Evolutionary conservation across 2,329 filamentous ascomycete genomes (phyloP).

Genomic region (Pseudogymnoascus sp.): DNA sequence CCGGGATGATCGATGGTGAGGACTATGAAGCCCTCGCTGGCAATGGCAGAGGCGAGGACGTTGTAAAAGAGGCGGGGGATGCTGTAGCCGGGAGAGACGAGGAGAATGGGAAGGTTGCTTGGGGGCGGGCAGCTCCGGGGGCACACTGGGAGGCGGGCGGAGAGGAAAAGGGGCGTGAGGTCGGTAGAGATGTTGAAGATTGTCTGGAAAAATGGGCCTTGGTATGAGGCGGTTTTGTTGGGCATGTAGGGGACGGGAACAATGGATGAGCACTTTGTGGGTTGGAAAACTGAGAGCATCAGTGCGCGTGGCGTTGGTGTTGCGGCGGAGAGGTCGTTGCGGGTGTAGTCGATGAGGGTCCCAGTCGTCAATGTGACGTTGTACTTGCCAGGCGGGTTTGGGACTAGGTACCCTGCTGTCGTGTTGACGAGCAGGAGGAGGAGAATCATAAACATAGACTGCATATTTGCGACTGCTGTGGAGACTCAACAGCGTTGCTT

Average conservation of each 20-base stretch:
- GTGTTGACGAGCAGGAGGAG: not conserved
- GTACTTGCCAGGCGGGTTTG: conserved; percentile 15
- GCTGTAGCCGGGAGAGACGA: conserved; percentile 24
- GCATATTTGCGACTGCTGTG: not conserved
- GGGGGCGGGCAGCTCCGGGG: not conserved
- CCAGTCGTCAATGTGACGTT: conserved; percentile 14
- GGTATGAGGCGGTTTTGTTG: not conserved
- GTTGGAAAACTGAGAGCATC: conserved; percentile 18
- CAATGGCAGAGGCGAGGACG: conserved; percentile 23
- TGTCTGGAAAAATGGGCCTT: not conserved
- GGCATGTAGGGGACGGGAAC: not conserved
- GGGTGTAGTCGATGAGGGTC: conserved; percentile 15
- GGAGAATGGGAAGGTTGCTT: not conserved
- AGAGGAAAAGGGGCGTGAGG: conserved; percentile 9
- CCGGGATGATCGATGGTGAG: conserved; percentile 36
- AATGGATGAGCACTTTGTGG: not conserved
- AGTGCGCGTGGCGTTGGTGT: conserved; percentile 8
- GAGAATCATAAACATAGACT: not conserved
- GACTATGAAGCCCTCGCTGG: conserved; percentile 32
- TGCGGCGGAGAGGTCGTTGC: conserved; percentile 12
- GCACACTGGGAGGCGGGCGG: conserved; percentile 10
- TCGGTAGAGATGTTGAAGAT: not conserved
- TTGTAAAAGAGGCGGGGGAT: conserved; percentile 19
- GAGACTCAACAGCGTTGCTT: not conserved
- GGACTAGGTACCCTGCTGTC: conserved; percentile 5